These are phyloP conservation scores for Fusarium subtropicale DNA, from an alignment of 2,329 filamentous ascomycete species.

Conservation along the genomic window DNA sequence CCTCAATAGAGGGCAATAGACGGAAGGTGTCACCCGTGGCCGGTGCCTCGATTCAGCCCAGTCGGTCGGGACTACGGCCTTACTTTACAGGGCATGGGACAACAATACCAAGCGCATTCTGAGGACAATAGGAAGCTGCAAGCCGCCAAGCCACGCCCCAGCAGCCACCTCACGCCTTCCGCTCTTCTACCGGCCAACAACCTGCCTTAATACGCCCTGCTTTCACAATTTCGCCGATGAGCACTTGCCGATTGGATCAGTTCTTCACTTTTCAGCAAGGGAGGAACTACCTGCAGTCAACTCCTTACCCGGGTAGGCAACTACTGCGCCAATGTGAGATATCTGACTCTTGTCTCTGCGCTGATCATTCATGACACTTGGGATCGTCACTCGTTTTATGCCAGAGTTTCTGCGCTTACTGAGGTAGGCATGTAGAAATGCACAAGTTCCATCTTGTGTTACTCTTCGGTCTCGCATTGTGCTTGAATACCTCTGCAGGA, in stretches of 20 bases:
- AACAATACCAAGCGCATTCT: constrained; percentile 49
- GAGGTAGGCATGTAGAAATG: not conserved
- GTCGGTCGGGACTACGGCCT: constrained; percentile 35
- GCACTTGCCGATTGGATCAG: not conserved
- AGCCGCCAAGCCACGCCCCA: constrained; percentile 29
- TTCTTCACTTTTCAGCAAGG: not conserved
- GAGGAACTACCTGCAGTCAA: not conserved
- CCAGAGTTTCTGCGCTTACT: not conserved
- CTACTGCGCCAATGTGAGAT: not conserved
- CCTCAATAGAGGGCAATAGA: constrained; percentile 49
- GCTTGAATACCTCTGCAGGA: not conserved
- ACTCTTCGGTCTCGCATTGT: constrained; percentile 9
- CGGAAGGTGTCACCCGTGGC: constrained; percentile 34
- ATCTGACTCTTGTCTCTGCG: not conserved
- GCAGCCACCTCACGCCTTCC: constrained; percentile 23
- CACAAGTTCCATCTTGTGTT: not conserved
- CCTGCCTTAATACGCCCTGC: constrained; percentile 4
- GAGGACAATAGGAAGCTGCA: constrained; percentile 50
- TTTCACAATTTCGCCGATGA: not conserved
- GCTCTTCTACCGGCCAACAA: constrained; percentile 8
- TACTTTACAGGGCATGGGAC: constrained; percentile 33
- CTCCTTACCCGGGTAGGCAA: not conserved
- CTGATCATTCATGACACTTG: constrained; percentile 1
- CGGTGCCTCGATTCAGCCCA: constrained; percentile 34
- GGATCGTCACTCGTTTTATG: constrained; percentile 6